These are phyloP conservation scores for Mucor racemosus DNA, from an alignment of 371 early-diverging fungal genomes.

Conservation along the genomic window DNA sequence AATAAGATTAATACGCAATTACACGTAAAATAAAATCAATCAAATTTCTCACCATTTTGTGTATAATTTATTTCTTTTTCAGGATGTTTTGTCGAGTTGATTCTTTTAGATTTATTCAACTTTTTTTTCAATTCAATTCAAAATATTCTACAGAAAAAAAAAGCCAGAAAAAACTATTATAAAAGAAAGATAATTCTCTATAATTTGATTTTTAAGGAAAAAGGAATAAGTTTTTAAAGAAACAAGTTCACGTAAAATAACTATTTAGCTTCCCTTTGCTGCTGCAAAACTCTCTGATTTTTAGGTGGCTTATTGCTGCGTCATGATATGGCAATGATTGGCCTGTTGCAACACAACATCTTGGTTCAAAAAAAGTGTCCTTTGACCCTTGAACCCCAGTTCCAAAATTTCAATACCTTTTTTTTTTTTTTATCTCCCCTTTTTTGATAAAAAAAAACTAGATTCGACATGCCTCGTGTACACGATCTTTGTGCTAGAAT, in stretches of 20 bases:
- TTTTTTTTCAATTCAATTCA: too few species aligned
- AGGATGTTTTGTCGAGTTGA: neutral
- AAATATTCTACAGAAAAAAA: neutral
- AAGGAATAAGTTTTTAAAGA: neutral
- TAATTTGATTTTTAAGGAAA: neutral
- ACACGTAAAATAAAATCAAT: neutral
- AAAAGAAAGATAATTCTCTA: neutral
- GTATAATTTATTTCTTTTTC: neutral
- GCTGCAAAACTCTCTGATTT: constrained; percentile 1
- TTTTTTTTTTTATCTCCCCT: neutral
- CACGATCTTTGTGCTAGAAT: constrained; percentile 93
- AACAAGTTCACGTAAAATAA: constrained; percentile 9
- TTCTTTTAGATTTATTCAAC: too few species aligned
- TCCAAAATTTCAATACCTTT: constrained; percentile 1
- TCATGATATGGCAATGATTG: constrained; percentile 7
- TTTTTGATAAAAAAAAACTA: constrained; percentile 13
- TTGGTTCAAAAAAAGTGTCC: constrained; percentile 12
- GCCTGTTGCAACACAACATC: neutral
- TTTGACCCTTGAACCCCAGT: constrained; percentile 15
- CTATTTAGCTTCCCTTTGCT: neutral
- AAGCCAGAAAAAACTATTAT: neutral
- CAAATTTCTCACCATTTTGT: neutral
- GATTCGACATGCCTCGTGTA: constrained; percentile 70
- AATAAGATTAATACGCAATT: constrained; percentile 4
- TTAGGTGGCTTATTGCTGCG: constrained; percentile 25